A percentile compares a stretch with the other conserved stretches of the same genome.
Evolutionary conservation across 352 stramenopile genomes (phyloP).

Genomic region (Globisporangium megalacanthum): DNA sequence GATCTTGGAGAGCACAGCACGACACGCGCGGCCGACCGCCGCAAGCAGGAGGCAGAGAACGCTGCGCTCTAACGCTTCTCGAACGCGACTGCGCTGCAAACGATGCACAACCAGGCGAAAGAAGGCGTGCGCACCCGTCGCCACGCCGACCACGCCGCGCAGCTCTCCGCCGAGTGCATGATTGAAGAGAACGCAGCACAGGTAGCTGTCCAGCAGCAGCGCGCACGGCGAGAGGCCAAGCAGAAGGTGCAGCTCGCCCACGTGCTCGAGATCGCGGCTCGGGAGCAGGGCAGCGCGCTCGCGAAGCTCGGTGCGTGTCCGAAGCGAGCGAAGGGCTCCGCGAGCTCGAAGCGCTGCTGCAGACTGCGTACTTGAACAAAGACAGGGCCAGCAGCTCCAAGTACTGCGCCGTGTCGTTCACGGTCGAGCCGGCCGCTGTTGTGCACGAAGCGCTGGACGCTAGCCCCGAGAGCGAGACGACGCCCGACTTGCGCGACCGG

Average conservation of each 20-base stretch:
- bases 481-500: conserved; percentile 91
- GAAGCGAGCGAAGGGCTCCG: conserved; percentile 87
- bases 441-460: conserved; percentile 93
- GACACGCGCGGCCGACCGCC: conserved; percentile 41
- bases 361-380: conserved; percentile 93
- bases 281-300: conserved; percentile 55
- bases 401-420: conserved; percentile 96
- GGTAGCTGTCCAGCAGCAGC: conserved; percentile 14
- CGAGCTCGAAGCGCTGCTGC: conserved; percentile 85
- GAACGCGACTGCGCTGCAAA: conserved; percentile 50
- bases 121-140: conserved; percentile 38
- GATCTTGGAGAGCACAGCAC: too few species aligned
- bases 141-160: conserved; percentile 47
- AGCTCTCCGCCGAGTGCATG: conserved; percentile 67
- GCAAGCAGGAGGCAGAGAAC: conserved; percentile 55
- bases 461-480: conserved; percentile 67
- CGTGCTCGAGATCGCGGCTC: conserved; percentile 61
- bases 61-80: conserved; percentile 48
- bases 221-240: conserved; percentile 34
- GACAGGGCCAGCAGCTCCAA: conserved; percentile 92
- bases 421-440: conserved; percentile 95
- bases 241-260: conserved; percentile 73
- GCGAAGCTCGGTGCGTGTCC: conserved; percentile 89
- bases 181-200: conserved; percentile 42
- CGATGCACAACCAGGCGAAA: conserved; percentile 59